Percentiles rank a stretch among this genome's conserved stretches.
phyloP scores from a whole-genome alignment of 768 basidiomycete genomes.

The Dioszegia hungarica region DNA sequence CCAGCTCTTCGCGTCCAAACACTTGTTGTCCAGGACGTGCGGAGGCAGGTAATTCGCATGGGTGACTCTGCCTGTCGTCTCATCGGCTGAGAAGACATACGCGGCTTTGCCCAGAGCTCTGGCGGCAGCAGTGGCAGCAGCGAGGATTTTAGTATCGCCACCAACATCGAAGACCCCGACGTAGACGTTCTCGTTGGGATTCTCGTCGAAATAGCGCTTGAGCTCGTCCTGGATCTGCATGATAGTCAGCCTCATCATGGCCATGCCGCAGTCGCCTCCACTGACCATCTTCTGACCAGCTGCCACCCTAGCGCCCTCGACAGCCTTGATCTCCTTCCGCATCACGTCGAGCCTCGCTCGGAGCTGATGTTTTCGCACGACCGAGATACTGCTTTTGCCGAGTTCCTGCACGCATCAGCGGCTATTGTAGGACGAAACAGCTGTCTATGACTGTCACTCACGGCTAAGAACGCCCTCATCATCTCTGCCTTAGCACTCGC shows the following conservation, averaged over 20 bases:
- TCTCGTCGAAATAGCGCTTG: slow-evolving; percentile 68
- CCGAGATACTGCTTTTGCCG: slow-evolving; percentile 79
- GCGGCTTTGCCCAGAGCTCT: slow-evolving; percentile 75
- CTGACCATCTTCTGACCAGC: slow-evolving; percentile 70
- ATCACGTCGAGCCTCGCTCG: slow-evolving; percentile 66
- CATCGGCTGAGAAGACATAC: slow-evolving; percentile 80
- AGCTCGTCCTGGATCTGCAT: slow-evolving; percentile 69
- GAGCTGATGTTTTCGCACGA: slow-evolving; percentile 72
- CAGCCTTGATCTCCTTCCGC: slow-evolving; percentile 78
- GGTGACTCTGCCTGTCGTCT: slow-evolving; percentile 65
- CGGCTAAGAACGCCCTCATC: slow-evolving; percentile 63
- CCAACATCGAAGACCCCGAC: slow-evolving; percentile 68
- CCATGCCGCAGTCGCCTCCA: background rate
- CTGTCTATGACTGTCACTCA: too few species aligned
- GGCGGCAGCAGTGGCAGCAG: slow-evolving; percentile 63
- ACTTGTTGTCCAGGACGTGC: slow-evolving; percentile 53
- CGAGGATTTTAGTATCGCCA: slow-evolving; percentile 68
- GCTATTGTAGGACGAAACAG: background rate
- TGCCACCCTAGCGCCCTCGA: slow-evolving; percentile 73
- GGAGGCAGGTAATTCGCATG: slow-evolving; percentile 83
- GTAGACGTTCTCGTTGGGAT: slow-evolving; percentile 65
- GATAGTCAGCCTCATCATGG: background rate
- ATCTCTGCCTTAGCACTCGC: slow-evolving; percentile 82
- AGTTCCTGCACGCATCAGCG: slow-evolving; percentile 61
- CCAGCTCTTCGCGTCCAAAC: slow-evolving; percentile 84